Evolutionary conservation across 768 basidiomycete species (phyloP), one percentile per base, ranked within the genome.

Genomic region (Tricholoma terreum): DNA sequence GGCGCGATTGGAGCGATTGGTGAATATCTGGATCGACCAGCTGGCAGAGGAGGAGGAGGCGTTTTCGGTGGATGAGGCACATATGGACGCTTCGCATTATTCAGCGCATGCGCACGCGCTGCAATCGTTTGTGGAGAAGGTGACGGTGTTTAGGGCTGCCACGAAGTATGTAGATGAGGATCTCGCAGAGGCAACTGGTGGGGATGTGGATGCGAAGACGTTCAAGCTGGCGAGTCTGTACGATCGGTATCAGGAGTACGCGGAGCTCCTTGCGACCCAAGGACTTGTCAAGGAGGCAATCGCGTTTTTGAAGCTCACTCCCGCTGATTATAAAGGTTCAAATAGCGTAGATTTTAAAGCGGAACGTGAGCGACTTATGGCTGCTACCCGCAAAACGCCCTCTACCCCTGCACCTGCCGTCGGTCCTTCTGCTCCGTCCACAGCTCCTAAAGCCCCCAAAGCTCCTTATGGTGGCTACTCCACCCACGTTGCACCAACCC

Each of bases 41-140:
- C 76, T 96, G 70, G 71, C 72, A 1, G 94, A 98, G 66, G 96
- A 98, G 58, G 94, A 97, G 73, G 78, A 73, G 43, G 67, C 67
- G 0, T 71, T 84, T 9, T 67, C 81, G 11, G 61, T 72, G 3
- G 77, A 76, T 2, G 70, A 76, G 27, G 71, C 75, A 17, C 65
- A 73, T 10, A 63, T 72, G 31, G 70, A 76, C 61, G 72, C 80
- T 52, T 85, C 88, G 3, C 77, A 78, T 6, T 94, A 92, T 66
- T 85, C 90, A 1, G 86, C 87, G 0, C 91, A 92, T 60, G 92
- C 89, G 0, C 82, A 86, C 24, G 93, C 94, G 2, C 74, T 99
- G 40, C 96, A 98, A 68, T 87, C 89, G 0, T 95, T 98, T 73
- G 82, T 98, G 64, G 97, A 98, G 75, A 98, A 98, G 73, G 94